phyloP scores from a whole-genome alignment of 1,284 basidiomycete genomes.

The Earliella scabrosa region DNA sequence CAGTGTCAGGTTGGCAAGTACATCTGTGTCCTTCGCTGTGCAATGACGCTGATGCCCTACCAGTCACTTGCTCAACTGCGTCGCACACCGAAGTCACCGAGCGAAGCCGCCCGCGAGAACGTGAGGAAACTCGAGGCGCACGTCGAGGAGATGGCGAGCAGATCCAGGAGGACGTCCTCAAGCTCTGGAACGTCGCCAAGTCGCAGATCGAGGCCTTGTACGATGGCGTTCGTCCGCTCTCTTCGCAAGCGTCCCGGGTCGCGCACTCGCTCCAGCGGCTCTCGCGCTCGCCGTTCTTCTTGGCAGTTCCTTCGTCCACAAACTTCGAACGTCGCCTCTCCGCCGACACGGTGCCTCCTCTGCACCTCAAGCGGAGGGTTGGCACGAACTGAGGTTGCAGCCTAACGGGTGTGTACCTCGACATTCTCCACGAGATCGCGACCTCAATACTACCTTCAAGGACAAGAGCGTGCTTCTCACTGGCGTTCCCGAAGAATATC shows the following conservation, averaged over 20 bases:
- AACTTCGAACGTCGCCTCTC: slow-evolving; percentile 77
- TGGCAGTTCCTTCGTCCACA: slow-evolving; percentile 95
- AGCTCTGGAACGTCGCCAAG: slow-evolving; percentile 97
- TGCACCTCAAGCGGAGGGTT: slow-evolving; percentile 98
- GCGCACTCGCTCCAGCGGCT: slow-evolving; percentile 51
- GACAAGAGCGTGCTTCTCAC: slow-evolving; percentile 98
- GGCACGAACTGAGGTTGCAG: slow-evolving; percentile 96
- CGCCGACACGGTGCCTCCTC: slow-evolving; percentile 90
- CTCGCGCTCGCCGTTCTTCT: slow-evolving; percentile 83
- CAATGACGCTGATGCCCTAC: too few species aligned
- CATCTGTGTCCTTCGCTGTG: too few species aligned
- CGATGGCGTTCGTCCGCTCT: slow-evolving; percentile 91
- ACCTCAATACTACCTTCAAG: slow-evolving; percentile 97
- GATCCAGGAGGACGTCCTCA: slow-evolving; percentile 94
- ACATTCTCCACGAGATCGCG: slow-evolving; percentile 96
- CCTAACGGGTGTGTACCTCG: slow-evolving; percentile 93
- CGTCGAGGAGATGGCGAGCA: slow-evolving; percentile 98
- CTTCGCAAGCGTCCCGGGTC: slow-evolving; percentile 70
- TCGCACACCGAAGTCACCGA: slow-evolving; percentile 93
- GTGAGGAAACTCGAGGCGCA: slow-evolving; percentile 98
- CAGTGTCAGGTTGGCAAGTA: slow-evolving; percentile 91
- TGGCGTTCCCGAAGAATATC: too few species aligned
- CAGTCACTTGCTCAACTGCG: slow-evolving; percentile 97
- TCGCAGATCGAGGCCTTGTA: slow-evolving; percentile 97
- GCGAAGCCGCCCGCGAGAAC: slow-evolving; percentile 90